Conservation (phyloP, 148 eudicot genomes). For the Dysphania ambrosioides region DNA sequence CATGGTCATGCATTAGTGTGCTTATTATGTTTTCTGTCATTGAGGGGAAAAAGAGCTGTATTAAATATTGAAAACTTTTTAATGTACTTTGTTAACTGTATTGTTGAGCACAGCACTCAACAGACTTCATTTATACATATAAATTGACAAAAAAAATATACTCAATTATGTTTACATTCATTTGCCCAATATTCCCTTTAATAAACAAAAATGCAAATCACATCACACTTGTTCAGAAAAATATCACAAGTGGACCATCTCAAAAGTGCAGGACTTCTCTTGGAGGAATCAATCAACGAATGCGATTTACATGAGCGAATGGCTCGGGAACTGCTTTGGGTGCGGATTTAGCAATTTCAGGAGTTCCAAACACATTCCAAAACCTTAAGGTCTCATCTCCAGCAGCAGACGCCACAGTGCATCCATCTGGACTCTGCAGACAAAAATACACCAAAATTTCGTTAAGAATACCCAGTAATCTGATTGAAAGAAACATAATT, state of each 20-base stretch:
- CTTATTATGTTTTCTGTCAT: too few relatives aligned
- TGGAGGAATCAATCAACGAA: conserved; percentile 53
- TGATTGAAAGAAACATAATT: too few relatives aligned
- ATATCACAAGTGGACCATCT: too few relatives aligned
- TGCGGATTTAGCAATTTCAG: conserved; percentile 79
- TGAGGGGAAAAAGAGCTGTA: background rate
- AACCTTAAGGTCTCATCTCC: conserved; percentile 83
- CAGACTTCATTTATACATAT: too few relatives aligned
- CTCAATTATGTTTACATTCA: too few relatives aligned
- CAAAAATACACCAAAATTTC: conserved; percentile 92
- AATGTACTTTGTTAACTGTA: background rate
- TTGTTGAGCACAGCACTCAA: background rate
- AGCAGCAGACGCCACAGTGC: conserved; percentile 88
- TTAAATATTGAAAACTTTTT: background rate
- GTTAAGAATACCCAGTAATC: conserved; percentile 90
- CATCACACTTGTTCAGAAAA: background rate
- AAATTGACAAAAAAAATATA: too few relatives aligned
- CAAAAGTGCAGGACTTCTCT: too few relatives aligned
- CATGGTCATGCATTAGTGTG: too few relatives aligned
- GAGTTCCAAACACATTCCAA: conserved; percentile 88
- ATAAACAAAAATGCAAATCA: background rate
- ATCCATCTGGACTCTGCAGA: conserved; percentile 95
- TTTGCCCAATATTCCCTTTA: background rate
- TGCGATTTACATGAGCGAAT: conserved; percentile 68
- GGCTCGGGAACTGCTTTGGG: conserved; percentile 64